Conservation (phyloP, 2,329 filamentous ascomycete genomes). For the Aspergillus eucalypticola region DNA sequence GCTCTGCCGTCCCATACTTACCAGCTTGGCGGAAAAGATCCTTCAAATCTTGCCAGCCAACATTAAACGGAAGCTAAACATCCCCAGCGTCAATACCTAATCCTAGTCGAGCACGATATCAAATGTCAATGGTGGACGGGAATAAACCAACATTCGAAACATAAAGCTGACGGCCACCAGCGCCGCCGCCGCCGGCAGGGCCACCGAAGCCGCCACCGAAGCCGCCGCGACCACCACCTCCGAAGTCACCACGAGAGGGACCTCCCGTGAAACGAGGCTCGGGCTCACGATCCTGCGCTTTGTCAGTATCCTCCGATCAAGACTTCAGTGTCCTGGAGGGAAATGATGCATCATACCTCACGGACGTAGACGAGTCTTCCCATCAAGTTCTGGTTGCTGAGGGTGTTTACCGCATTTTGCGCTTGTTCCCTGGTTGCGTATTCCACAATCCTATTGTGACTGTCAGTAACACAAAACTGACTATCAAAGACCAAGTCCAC, state of each 20-base stretch:
- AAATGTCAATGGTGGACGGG: slow-evolving; percentile 15
- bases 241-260: slow-evolving; percentile 65
- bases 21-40: slow-evolving; percentile 97
- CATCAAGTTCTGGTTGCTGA: slow-evolving; percentile 99
- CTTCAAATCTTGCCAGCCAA: slow-evolving; percentile 98
- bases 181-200: slow-evolving; percentile 39
- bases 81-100: slow-evolving; percentile 40
- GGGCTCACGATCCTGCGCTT: slow-evolving; percentile 82
- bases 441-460: slow-evolving; percentile 85
- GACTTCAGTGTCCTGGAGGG: background rate
- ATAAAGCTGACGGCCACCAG: slow-evolving; percentile 86
- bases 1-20: slow-evolving; percentile 54
- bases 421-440: slow-evolving; percentile 99
- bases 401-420: slow-evolving; percentile 91
- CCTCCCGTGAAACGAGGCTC: slow-evolving; percentile 92
- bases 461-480: slow-evolving; percentile 1
- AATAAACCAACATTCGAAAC: slow-evolving; percentile 89
- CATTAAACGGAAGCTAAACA: slow-evolving; percentile 86
- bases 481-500: slow-evolving; percentile 40
- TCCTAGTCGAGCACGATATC: slow-evolving; percentile 19
- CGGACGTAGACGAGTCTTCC: slow-evolving; percentile 97
- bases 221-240: slow-evolving; percentile 55
- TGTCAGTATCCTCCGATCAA: slow-evolving; percentile 12
- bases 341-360: slow-evolving; percentile 64
- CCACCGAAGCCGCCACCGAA: slow-evolving; percentile 55